These are phyloP conservation scores for Letharia lupina DNA, from an alignment of 495 filamentous ascomycete species.

Conservation along the genomic window DNA sequence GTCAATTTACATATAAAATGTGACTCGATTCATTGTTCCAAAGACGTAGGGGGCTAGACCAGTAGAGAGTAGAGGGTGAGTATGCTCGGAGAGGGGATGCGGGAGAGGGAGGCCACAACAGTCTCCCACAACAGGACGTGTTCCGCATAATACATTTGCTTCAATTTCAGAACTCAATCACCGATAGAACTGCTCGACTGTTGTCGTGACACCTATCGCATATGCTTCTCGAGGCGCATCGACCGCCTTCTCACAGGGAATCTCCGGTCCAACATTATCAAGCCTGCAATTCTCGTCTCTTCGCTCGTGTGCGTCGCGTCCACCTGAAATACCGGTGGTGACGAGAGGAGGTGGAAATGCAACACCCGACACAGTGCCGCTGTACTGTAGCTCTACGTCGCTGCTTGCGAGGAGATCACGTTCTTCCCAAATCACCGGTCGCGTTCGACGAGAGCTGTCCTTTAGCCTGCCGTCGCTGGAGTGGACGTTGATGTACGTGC, in stretches of 20 bases:
- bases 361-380: neutral
- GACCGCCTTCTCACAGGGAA: neutral
- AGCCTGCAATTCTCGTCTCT: neutral
- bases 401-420: neutral
- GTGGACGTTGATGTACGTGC: neutral
- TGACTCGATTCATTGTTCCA: no score
- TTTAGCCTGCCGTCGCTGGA: slow-evolving; percentile 1
- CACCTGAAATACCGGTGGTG: neutral
- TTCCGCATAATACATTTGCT: no score
- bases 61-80: no score
- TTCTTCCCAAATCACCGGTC: neutral
- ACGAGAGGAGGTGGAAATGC: neutral
- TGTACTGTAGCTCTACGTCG: neutral
- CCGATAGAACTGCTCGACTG: slow-evolving; percentile 11
- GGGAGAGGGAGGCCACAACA: no score
- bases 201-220: slow-evolving; percentile 2
- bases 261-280: neutral
- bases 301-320: neutral
- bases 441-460: neutral
- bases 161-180: neutral
- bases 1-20: no score
- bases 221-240: neutral
- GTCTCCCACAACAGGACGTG: no score
- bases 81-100: no score
- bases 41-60: no score